Conservation (phyloP, 2,329 filamentous ascomycete species). For the Phialophora chinensis region DNA sequence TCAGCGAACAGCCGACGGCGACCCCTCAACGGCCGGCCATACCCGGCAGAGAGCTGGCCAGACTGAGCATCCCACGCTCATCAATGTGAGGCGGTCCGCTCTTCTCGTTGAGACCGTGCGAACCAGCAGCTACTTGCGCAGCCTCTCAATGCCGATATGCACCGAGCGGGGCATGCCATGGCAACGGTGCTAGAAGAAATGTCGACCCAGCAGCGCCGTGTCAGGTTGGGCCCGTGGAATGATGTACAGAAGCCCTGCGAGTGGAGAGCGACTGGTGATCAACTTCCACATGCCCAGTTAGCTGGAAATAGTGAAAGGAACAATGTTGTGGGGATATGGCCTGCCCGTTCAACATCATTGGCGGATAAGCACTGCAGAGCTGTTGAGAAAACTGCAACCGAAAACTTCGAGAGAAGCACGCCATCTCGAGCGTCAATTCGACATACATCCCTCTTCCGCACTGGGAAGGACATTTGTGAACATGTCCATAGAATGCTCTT, state of each 20-base stretch:
- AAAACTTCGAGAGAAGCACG: conserved; percentile 17
- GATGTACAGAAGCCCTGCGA: not conserved
- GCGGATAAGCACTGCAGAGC: conserved; percentile 9
- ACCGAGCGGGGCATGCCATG: not conserved
- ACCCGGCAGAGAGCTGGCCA: conserved; percentile 1
- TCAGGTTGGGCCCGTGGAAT: not conserved
- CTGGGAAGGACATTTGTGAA: conserved; percentile 11
- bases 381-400: not conserved
- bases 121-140: not conserved
- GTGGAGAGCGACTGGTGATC: not conserved
- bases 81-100: not conserved
- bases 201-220: not conserved
- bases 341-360: not conserved
- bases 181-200: not conserved
- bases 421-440: conserved; percentile 17
- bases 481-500: not conserved
- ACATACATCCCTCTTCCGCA: conserved; percentile 11
- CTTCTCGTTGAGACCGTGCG: not conserved
- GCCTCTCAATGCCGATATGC: not conserved
- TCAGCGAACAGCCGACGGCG: conserved; percentile 5
- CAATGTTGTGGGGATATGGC: conserved; percentile 16
- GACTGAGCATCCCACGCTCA: conserved; percentile 3
- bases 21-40: not conserved
- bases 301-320: not conserved
- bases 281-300: conserved; percentile 3